Evolutionary conservation across 352 stramenopile species (phyloP).

Genomic region (Phytophthora sp.): DNA sequence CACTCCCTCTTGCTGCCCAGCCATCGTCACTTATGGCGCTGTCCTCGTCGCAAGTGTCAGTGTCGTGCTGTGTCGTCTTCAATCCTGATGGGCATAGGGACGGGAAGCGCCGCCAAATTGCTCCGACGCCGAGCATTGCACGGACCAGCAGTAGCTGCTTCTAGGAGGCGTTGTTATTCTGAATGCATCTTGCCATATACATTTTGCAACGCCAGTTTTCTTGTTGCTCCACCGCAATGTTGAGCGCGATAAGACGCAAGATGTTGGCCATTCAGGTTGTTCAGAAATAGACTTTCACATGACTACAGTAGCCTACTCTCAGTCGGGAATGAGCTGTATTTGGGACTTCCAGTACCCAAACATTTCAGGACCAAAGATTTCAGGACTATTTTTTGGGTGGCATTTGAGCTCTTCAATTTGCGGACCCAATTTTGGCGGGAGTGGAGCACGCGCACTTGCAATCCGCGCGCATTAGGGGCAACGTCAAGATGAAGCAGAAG

Average conservation of each 20-base stretch:
- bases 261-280: not conserved
- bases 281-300: conserved; percentile 29
- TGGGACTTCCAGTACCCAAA: not conserved
- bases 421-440: conserved; percentile 33
- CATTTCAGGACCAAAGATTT: too few species aligned
- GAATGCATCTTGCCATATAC: conserved; percentile 27
- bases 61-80: conserved; percentile 20
- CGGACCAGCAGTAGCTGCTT: not conserved
- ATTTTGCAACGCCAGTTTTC: not conserved
- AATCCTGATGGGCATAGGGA: conserved; percentile 9
- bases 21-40: conserved; percentile 27
- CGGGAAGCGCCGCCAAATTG: conserved; percentile 13
- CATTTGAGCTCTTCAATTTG: not conserved
- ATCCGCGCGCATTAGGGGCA: conserved; percentile 22
- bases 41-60: conserved; percentile 27
- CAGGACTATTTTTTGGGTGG: too few species aligned
- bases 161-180: conserved; percentile 11
- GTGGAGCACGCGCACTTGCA: conserved; percentile 2
- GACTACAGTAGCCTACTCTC: too few species aligned
- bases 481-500: conserved; percentile 38
- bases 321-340: too few species aligned
- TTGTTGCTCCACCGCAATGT: conserved; percentile 19
- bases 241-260: conserved; percentile 10
- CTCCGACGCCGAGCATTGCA: conserved; percentile 17
- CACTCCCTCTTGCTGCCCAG: conserved; percentile 25